phyloP scores from a whole-genome alignment of 2,329 filamentous ascomycete species.

The Nannizziopsis arthrosporioides region DNA sequence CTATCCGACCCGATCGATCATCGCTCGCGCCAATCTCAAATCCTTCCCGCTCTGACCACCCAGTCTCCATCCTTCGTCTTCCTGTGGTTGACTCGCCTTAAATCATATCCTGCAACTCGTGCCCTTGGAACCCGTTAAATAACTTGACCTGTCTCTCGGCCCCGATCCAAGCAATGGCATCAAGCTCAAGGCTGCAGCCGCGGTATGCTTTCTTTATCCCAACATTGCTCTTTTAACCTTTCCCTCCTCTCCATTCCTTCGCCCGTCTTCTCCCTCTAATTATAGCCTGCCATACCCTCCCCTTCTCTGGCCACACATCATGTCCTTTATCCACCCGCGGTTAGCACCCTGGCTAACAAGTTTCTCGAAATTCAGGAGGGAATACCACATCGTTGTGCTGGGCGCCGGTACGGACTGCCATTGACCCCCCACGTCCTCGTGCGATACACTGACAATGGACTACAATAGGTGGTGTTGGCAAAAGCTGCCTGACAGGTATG shows the following conservation, averaged over 20 bases:
- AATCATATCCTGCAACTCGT: no score
- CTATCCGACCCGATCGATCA: no score
- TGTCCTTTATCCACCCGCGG: conserved; percentile 2
- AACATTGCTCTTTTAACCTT: no score
- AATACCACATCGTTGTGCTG: conserved; percentile 73
- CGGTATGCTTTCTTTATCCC: conserved; percentile 7
- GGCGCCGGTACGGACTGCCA: conserved; percentile 52
- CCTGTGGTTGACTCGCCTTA: no score
- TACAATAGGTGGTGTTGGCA: conserved; percentile 67
- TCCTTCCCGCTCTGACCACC: no score
- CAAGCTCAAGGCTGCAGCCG: conserved; percentile 10
- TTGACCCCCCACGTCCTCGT: conserved; percentile 2
- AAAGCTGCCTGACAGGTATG: conserved; percentile 80
- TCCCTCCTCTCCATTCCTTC: not conserved
- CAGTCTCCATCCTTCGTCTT: no score
- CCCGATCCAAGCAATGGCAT: conserved; percentile 6
- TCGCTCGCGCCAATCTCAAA: no score
- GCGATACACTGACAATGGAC: conserved; percentile 14
- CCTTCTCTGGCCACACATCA: no score
- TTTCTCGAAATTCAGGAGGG: conserved; percentile 39
- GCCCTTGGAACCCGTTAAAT: no score
- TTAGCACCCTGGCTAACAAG: conserved; percentile 10
- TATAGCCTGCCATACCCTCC: no score
- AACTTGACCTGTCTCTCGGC: no score
- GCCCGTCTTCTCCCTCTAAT: not conserved